Percentiles rank a stretch among this genome's conserved stretches.
phyloP scores from a whole-genome alignment of 176 grass and related monocot species.

The Dendrocalamus sinicus region DNA sequence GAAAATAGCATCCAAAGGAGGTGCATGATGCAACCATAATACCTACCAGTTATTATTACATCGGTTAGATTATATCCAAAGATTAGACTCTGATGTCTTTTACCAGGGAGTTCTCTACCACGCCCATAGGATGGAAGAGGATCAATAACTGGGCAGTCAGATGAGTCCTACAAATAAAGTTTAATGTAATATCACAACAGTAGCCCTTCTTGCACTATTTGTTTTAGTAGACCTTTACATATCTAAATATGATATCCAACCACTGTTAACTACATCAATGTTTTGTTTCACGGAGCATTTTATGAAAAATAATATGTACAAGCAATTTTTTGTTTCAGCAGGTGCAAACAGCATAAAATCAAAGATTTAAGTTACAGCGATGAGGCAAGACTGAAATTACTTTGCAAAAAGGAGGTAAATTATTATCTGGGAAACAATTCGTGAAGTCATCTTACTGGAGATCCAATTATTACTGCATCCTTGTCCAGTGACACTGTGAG shows the following conservation, averaged over 20 bases:
- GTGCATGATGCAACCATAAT: not conserved
- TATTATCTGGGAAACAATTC: too few species aligned
- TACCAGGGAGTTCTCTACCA: conserved; percentile 84
- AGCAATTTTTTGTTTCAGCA: not conserved
- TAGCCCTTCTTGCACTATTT: not conserved
- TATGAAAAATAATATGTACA: not conserved
- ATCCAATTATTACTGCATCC: conserved; percentile 89
- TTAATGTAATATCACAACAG: not conserved
- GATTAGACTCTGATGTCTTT: conserved; percentile 82
- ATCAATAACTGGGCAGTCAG: conserved; percentile 67
- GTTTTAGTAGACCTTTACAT: not conserved
- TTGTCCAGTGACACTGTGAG: too few species aligned
- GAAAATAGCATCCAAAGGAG: too few species aligned
- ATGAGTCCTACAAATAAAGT: conserved; percentile 54
- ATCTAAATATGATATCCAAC: not conserved
- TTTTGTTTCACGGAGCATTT: not conserved
- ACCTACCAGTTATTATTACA: conserved; percentile 77
- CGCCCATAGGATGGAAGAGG: conserved; percentile 80
- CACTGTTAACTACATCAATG: not conserved
- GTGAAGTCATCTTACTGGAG: conserved; percentile 65
- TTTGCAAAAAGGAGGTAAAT: not conserved
- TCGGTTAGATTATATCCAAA: conserved; percentile 81
- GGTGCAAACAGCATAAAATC: not conserved
- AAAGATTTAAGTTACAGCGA: not conserved
- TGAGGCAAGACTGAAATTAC: not conserved